Conservation (phyloP, 805 yeast genomes). For the Pichia insulana region DNA sequence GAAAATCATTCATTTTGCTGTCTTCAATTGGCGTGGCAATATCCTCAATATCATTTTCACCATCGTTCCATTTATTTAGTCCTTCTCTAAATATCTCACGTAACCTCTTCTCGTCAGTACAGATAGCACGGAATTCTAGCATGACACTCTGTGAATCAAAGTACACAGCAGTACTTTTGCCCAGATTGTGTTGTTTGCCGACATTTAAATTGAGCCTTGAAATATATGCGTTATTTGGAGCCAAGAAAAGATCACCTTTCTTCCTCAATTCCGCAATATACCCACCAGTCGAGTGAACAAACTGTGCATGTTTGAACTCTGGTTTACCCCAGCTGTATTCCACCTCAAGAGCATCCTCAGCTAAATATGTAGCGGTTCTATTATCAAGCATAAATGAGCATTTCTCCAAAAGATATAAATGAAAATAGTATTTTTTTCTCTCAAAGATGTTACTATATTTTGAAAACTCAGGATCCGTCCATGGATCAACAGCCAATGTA, state of each 20-base stretch:
- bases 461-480: constrained; percentile 48
- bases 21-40: not conserved
- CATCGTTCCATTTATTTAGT: constrained; percentile 35
- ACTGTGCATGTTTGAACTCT: constrained; percentile 73
- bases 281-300: constrained; percentile 81
- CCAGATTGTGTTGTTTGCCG: constrained; percentile 20
- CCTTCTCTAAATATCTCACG: constrained; percentile 53
- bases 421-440: constrained; percentile 63
- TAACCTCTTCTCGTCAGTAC: constrained; percentile 43
- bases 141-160: constrained; percentile 68
- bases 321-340: constrained; percentile 90
- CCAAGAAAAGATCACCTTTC: constrained; percentile 68
- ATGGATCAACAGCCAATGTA: constrained; percentile 60
- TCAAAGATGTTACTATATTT: constrained; percentile 31
- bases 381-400: constrained; percentile 78
- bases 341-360: constrained; percentile 48
- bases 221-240: constrained; percentile 80
- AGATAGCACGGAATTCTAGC: constrained; percentile 56
- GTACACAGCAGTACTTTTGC: constrained; percentile 24
- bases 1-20: too few species aligned
- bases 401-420: constrained; percentile 57
- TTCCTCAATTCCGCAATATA: constrained; percentile 81
- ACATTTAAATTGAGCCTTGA: constrained; percentile 53
- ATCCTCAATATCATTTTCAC: constrained; percentile 3
- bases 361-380: constrained; percentile 58